Evolutionary conservation across 257 asterid genomes (phyloP).

Genomic region (Henckelia pumila): DNA sequence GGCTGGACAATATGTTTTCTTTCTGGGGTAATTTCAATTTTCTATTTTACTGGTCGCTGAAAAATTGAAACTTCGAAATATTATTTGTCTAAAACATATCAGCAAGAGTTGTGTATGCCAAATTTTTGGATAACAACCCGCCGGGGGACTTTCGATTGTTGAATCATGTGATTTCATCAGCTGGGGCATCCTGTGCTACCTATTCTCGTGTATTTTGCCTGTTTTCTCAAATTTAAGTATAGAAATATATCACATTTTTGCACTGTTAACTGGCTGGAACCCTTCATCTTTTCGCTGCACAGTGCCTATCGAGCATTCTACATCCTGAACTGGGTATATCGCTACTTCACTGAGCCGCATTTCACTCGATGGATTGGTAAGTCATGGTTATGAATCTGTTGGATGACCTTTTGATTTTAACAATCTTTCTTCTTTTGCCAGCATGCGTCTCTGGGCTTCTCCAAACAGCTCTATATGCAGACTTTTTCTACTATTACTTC

Average conservation of each 20-base stretch:
- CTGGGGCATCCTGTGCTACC: neutral
- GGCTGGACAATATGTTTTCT: constrained; percentile 88
- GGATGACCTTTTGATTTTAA: constrained; percentile 10
- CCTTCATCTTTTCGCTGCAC: constrained; percentile 17
- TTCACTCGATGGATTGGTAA: constrained; percentile 85
- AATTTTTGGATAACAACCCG: too few species aligned
- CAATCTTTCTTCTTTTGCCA: constrained; percentile 29
- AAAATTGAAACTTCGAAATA: neutral
- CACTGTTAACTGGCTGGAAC: neutral
- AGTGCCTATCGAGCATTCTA: constrained; percentile 92
- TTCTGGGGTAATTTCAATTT: constrained; percentile 72
- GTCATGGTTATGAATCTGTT: constrained; percentile 25
- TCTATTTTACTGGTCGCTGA: constrained; percentile 10
- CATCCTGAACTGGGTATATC: constrained; percentile 91
- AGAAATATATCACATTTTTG: neutral
- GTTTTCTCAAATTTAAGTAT: too few species aligned
- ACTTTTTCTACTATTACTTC: constrained; percentile 92
- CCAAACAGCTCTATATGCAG: constrained; percentile 90
- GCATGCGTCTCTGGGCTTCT: constrained; percentile 79
- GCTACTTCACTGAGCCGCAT: constrained; percentile 75
- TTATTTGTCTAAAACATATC: neutral
- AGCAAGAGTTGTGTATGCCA: too few species aligned
- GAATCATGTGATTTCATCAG: neutral
- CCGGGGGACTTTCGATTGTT: too few species aligned
- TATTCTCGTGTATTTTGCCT: neutral